Conservation (phyloP, 306 rosid species). For the Mucuna pruriens region DNA sequence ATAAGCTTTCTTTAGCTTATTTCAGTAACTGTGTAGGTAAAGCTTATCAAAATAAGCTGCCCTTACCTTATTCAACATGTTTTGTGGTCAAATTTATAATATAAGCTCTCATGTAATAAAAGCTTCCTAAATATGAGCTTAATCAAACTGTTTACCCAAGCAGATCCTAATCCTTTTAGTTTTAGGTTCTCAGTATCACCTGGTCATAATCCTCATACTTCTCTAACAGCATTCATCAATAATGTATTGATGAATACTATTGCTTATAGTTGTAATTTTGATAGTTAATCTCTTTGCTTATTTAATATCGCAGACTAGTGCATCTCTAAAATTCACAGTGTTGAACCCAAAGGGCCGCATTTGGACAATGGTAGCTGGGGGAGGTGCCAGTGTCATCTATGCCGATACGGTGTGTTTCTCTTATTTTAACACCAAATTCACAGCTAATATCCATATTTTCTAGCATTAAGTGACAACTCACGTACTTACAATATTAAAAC, state of each 20-base stretch:
- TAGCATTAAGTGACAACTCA: slow-evolving; percentile 15
- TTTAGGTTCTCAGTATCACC: background rate
- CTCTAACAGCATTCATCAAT: slow-evolving; percentile 1
- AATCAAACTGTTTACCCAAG: background rate
- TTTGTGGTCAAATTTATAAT: background rate
- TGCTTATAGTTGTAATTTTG: slow-evolving; percentile 20
- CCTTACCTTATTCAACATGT: background rate
- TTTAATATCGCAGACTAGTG: slow-evolving; percentile 75
- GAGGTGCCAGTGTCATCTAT: slow-evolving; percentile 98
- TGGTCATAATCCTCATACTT: background rate
- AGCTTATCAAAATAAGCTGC: background rate
- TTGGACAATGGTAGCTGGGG: slow-evolving; percentile 99
- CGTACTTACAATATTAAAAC: slow-evolving; percentile 22
- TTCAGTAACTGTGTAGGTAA: background rate
- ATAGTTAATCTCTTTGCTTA: slow-evolving; percentile 2
- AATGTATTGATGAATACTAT: slow-evolving; percentile 22
- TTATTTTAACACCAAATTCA: slow-evolving; percentile 28
- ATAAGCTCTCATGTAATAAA: background rate
- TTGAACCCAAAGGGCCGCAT: slow-evolving; percentile 90
- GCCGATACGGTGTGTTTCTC: slow-evolving; percentile 78
- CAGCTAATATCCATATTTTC: slow-evolving; percentile 20
- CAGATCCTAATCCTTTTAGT: background rate
- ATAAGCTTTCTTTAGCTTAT: background rate
- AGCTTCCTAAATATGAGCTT: background rate
- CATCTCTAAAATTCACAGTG: slow-evolving; percentile 95